These are phyloP conservation scores for Xylaria bambusicola DNA, from an alignment of 495 filamentous ascomycete species.

Conservation along the genomic window DNA sequence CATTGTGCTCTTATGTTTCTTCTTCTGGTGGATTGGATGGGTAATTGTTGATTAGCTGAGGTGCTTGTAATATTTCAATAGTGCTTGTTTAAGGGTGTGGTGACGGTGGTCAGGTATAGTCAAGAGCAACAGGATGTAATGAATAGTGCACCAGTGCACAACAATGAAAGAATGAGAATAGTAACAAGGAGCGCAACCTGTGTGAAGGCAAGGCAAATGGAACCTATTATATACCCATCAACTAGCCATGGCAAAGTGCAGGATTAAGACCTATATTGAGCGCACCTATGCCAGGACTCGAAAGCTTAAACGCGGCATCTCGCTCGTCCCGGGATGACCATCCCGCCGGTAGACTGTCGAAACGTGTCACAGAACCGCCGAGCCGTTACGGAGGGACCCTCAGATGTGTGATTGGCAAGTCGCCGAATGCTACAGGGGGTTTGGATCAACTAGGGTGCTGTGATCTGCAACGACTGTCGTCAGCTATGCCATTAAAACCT, in stretches of 20 bases:
- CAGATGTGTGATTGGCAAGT: not conserved
- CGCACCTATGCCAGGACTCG: not conserved
- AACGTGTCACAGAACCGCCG: constrained; percentile 18
- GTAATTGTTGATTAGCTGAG: not conserved
- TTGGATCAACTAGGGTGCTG: constrained; percentile 27
- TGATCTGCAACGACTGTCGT: no score
- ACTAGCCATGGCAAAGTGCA: no score
- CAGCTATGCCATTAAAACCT: no score
- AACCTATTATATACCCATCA: not conserved
- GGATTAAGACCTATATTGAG: no score
- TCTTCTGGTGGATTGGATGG: not conserved
- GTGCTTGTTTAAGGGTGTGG: no score
- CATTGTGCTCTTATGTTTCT: no score
- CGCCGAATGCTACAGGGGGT: constrained; percentile 20
- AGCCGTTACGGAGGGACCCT: not conserved
- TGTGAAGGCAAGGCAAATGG: not conserved
- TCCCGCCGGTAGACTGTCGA: not conserved
- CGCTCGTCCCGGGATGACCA: no score
- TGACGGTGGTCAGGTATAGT: constrained; percentile 13
- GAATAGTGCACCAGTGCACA: constrained; percentile 31
- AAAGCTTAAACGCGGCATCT: no score
- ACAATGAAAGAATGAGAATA: constrained; percentile 2
- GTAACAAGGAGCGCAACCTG: constrained; percentile 7
- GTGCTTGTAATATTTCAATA: constrained; percentile 10
- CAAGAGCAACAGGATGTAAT: not conserved